A percentile compares a stretch with the other conserved stretches of the same genome.
phyloP scores from a whole-genome alignment of 441 rosid genomes.

The Omphalea diandra region DNA sequence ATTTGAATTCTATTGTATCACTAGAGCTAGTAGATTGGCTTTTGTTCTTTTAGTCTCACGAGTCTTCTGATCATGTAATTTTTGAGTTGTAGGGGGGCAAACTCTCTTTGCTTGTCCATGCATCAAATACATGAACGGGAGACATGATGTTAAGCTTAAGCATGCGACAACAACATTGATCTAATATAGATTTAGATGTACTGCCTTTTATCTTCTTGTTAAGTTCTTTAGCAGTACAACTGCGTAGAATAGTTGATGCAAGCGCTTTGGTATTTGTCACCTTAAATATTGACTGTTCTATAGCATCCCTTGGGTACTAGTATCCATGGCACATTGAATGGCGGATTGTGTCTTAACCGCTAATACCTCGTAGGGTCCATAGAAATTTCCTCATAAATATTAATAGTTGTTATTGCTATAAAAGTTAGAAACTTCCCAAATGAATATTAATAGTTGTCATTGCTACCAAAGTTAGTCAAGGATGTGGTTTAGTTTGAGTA shows the following conservation, averaged over 20 bases:
- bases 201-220: not conserved
- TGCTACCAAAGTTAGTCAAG: no score
- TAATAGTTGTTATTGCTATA: no score
- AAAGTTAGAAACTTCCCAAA: no score
- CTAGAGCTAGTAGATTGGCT: constrained; percentile 22
- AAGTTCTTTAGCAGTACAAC: not conserved
- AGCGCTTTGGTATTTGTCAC: not conserved
- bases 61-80: constrained; percentile 40
- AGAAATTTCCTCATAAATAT: no score
- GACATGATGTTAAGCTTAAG: constrained; percentile 11
- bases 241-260: not conserved
- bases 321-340: no score
- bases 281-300: no score
- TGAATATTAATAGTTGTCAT: no score
- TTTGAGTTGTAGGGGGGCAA: constrained; percentile 38
- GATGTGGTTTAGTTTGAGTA: no score
- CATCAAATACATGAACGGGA: constrained; percentile 37
- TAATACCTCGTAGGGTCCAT: no score
- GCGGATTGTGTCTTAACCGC: no score
- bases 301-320: no score
- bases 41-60: not conserved
- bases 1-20: constrained; percentile 5
- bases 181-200: constrained; percentile 10
- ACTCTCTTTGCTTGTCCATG: constrained; percentile 49
- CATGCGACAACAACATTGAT: constrained; percentile 17